A percentile compares a stretch with the other conserved stretches of the same genome.
Evolutionary conservation across 345 rosid genomes (phyloP).

Genomic region (Eucalyptus marginata): DNA sequence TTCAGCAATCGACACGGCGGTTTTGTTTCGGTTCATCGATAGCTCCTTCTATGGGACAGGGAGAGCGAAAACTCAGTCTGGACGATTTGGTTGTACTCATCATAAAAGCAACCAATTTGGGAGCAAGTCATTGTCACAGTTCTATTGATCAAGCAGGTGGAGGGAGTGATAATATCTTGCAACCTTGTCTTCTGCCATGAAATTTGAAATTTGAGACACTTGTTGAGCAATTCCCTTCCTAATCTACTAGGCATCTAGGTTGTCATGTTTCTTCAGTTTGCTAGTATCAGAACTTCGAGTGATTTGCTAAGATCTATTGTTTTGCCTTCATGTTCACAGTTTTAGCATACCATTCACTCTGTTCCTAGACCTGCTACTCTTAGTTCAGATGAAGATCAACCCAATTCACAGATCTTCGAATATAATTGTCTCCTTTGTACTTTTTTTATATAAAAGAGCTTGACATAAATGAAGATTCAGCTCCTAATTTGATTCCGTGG

Average conservation of each 20-base stretch:
- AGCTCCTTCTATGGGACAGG: background rate
- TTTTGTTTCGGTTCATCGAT: background rate
- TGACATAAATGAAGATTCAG: background rate
- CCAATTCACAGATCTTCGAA: background rate
- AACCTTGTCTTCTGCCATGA: background rate
- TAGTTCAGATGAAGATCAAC: background rate
- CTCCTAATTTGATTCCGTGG: background rate
- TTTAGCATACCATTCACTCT: background rate
- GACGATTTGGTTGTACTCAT: background rate
- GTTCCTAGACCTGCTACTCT: background rate
- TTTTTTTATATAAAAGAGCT: background rate
- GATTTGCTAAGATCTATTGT: background rate
- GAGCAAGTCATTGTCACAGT: background rate
- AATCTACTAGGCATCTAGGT: background rate
- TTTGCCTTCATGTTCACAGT: background rate
- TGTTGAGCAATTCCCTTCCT: background rate
- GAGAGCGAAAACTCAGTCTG: background rate
- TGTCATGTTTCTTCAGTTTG: background rate
- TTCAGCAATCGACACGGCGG: background rate
- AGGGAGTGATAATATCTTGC: background rate
- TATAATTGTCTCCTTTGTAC: background rate
- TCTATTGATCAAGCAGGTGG: background rate
- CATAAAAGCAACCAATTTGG: background rate
- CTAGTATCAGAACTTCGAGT: background rate
- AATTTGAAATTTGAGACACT: background rate